Evolutionary conservation across 805 yeast species (phyloP).

Genomic region (Lipomyces starkeyi): DNA sequence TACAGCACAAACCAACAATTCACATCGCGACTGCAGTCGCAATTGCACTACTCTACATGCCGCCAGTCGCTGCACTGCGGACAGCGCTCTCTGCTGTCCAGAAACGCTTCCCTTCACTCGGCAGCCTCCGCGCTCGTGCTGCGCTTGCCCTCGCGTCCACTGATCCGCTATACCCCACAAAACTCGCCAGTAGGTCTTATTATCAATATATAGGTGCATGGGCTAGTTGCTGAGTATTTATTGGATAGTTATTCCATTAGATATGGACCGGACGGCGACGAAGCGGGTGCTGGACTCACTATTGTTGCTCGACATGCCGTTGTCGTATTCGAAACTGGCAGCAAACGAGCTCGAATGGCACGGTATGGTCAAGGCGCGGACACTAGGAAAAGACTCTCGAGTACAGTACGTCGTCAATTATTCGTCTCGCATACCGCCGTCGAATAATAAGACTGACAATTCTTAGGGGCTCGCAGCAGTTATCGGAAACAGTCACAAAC

Average conservation of each 20-base stretch:
- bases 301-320: conserved; percentile 25
- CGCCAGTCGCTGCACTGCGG: conserved; percentile 13
- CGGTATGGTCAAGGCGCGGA: conserved; percentile 11
- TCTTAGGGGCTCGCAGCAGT: conserved; percentile 18
- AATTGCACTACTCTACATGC: not conserved
- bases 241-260: conserved; percentile 24
- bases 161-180: conserved; percentile 21
- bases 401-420: conserved; percentile 17
- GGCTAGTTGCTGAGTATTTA: not conserved
- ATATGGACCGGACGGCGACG: conserved; percentile 17
- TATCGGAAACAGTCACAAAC: conserved; percentile 22
- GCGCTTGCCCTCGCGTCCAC: conserved; percentile 25
- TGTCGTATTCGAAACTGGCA: conserved; percentile 19
- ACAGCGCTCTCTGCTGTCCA: conserved; percentile 28
- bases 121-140: conserved; percentile 28
- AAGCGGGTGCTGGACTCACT: conserved; percentile 28
- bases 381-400: conserved; percentile 26
- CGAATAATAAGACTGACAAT: not conserved
- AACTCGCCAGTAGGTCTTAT: conserved; percentile 18
- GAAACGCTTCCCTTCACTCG: conserved; percentile 24
- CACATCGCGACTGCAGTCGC: not conserved
- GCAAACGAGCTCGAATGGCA: conserved; percentile 28
- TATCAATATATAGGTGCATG: not conserved
- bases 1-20: too few relatives aligned
- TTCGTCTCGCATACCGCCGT: not conserved